Conservation (phyloP, 495 filamentous ascomycete species). For the Daldinia caldariorum region DNA sequence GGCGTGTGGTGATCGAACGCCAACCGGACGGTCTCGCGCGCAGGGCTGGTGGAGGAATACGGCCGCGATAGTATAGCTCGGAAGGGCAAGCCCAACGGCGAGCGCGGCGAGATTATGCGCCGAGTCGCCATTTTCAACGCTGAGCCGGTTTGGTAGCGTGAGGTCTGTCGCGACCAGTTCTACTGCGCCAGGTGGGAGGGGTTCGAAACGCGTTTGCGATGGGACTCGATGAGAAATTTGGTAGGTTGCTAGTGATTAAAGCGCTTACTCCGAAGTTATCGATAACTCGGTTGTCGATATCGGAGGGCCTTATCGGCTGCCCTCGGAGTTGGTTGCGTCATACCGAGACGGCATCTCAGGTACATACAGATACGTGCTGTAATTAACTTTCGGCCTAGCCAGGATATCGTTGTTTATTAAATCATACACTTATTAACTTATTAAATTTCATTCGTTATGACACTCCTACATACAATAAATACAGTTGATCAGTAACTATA, state of each 20-base stretch:
- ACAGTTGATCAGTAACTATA: slow-evolving; percentile 27
- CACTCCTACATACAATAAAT: no score
- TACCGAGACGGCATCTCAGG: not conserved
- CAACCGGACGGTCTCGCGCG: slow-evolving; percentile 50
- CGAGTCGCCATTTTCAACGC: slow-evolving; percentile 27
- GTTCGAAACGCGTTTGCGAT: not conserved
- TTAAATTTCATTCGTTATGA: not conserved
- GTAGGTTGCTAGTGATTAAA: slow-evolving; percentile 6
- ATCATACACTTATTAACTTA: no score
- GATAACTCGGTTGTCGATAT: slow-evolving; percentile 23
- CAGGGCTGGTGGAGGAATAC: slow-evolving; percentile 20
- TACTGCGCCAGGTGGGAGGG: slow-evolving; percentile 2
- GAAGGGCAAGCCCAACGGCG: slow-evolving; percentile 6
- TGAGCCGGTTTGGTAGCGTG: not conserved
- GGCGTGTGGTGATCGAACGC: slow-evolving; percentile 70
- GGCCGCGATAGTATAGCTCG: slow-evolving; percentile 33
- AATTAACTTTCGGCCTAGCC: not conserved
- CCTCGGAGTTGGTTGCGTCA: not conserved
- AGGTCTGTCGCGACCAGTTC: not conserved
- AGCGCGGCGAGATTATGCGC: slow-evolving; percentile 37
- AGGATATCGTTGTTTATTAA: no score
- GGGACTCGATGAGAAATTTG: slow-evolving; percentile 10
- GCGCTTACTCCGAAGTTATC: slow-evolving; percentile 12
- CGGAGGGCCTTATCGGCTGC: slow-evolving; percentile 27
- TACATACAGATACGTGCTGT: not conserved